These are phyloP conservation scores for Emmonsiellopsis sp. DNA, from an alignment of 2,329 filamentous ascomycete species.

Conservation along the genomic window DNA sequence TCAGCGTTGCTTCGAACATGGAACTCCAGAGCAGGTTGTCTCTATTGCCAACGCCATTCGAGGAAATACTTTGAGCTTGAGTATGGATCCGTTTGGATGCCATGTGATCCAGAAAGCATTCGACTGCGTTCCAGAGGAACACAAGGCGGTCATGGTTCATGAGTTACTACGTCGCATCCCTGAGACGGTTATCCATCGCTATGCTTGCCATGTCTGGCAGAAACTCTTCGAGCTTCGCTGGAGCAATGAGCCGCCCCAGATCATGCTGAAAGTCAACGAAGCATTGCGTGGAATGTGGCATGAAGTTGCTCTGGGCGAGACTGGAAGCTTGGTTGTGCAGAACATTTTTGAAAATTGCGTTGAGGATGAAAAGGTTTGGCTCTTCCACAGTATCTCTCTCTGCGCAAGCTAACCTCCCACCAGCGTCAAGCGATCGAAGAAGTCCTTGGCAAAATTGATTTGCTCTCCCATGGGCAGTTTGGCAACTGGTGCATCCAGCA, in stretches of 20 bases:
- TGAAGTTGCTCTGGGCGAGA: constrained; percentile 93
- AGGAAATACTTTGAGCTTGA: constrained; percentile 85
- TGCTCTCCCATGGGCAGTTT: constrained; percentile 94
- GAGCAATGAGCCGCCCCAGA: constrained; percentile 88
- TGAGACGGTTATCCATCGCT: constrained; percentile 95
- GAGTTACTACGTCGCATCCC: constrained; percentile 91
- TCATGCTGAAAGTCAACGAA: constrained; percentile 98
- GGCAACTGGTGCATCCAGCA: constrained; percentile 99
- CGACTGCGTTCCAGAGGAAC: constrained; percentile 92
- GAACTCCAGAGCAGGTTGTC: constrained; percentile 86
- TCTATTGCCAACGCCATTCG: constrained; percentile 91
- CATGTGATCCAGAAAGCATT: constrained; percentile 99
- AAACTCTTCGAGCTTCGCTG: constrained; percentile 97
- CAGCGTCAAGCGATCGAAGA: constrained; percentile 96
- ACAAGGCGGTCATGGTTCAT: constrained; percentile 98
- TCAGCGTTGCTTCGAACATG: constrained; percentile 97
- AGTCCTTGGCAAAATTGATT: constrained; percentile 87
- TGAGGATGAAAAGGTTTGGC: constrained; percentile 86
- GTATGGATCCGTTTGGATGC: constrained; percentile 97
- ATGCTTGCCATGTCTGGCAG: constrained; percentile 98
- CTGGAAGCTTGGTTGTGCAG: constrained; percentile 93
- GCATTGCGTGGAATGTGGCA: constrained; percentile 96
- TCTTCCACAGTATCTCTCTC: constrained; percentile 13
- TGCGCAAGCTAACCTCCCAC: constrained; percentile 7
- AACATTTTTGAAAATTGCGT: constrained; percentile 99